A percentile compares a stretch with the other conserved stretches of the same genome.
Conservation (phyloP, 352 stramenopile species). For the Pseudoperonospora humuli region DNA sequence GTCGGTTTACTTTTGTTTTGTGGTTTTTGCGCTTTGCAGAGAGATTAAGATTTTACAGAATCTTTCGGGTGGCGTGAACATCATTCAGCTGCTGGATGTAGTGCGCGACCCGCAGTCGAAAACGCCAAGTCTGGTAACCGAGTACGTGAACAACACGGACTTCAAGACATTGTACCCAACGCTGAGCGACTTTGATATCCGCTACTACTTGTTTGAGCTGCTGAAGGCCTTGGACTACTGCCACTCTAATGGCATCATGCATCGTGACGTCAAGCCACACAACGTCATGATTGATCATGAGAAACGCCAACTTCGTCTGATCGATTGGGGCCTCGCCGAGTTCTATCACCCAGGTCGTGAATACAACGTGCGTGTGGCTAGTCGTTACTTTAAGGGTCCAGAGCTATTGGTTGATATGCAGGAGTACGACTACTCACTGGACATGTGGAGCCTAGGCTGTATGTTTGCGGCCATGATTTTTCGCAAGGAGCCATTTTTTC, state of each 20-base stretch:
- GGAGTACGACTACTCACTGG: slow-evolving; percentile 99
- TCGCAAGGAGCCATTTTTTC: slow-evolving; percentile 99
- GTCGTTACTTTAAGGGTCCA: slow-evolving; percentile 98
- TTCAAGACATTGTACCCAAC: slow-evolving; percentile 99
- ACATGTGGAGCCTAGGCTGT: slow-evolving; percentile 99
- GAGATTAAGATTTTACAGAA: slow-evolving; percentile 99
- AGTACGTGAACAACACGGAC: slow-evolving; percentile 99
- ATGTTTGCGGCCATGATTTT: slow-evolving; percentile 99
- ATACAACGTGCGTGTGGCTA: slow-evolving; percentile 99
- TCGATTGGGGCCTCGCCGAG: slow-evolving; percentile 99
- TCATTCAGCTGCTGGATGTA: slow-evolving; percentile 98
- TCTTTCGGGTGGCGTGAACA: slow-evolving; percentile 96
- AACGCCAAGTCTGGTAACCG: slow-evolving; percentile 97
- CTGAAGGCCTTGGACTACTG: slow-evolving; percentile 97
- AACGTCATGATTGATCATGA: slow-evolving; percentile 99
- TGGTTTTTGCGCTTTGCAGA: slow-evolving; percentile 21
- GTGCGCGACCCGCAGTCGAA: slow-evolving; percentile 97
- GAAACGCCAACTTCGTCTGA: slow-evolving; percentile 95
- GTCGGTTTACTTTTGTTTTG: background rate
- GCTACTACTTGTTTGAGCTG: slow-evolving; percentile 99
- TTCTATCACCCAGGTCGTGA: slow-evolving; percentile 98
- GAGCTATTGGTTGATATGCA: slow-evolving; percentile 98
- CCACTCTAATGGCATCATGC: slow-evolving; percentile 99
- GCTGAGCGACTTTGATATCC: slow-evolving; percentile 97
- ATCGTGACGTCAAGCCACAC: slow-evolving; percentile 99